phyloP scores from a whole-genome alignment of 2,329 filamentous ascomycete species.

The Drechslerella stenobrocha region DNA sequence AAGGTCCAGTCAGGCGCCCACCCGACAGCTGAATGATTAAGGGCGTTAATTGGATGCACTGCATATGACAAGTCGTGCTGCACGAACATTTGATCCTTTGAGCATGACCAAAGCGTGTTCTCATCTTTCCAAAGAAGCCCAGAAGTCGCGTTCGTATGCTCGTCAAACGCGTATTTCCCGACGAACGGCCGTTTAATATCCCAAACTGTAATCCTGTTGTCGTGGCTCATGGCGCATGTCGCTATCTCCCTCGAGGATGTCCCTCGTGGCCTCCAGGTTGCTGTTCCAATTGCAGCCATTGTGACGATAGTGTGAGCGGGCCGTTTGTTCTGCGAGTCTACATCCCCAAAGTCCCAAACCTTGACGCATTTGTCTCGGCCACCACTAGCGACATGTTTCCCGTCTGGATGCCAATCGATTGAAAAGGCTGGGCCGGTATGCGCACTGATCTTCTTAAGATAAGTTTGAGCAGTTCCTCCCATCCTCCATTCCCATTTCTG shows the following conservation, averaged over 20 bases:
- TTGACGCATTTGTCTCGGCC: slow-evolving; percentile 64
- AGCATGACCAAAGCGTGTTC: slow-evolving; percentile 69
- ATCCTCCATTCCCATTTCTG: slow-evolving; percentile 48
- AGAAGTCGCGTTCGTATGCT: slow-evolving; percentile 64
- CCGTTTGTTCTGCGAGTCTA: slow-evolving; percentile 66
- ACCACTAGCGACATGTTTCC: slow-evolving; percentile 67
- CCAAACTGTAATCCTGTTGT: slow-evolving; percentile 67
- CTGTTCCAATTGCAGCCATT: slow-evolving; percentile 64
- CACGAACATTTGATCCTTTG: slow-evolving; percentile 65
- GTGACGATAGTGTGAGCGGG: slow-evolving; percentile 66
- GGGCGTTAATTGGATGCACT: slow-evolving; percentile 66
- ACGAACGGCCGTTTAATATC: slow-evolving; percentile 69
- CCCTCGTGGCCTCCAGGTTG: slow-evolving; percentile 64
- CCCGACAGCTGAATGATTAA: slow-evolving; percentile 65
- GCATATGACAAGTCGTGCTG: slow-evolving; percentile 70
- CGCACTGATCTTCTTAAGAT: slow-evolving; percentile 50
- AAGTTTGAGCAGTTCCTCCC: slow-evolving; percentile 24
- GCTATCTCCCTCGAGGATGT: slow-evolving; percentile 61
- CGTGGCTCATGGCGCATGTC: slow-evolving; percentile 61
- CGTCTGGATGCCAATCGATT: slow-evolving; percentile 67
- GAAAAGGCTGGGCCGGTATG: slow-evolving; percentile 52
- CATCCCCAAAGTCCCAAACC: slow-evolving; percentile 67
- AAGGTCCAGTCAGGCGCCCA: slow-evolving; percentile 54
- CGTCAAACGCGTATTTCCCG: slow-evolving; percentile 68
- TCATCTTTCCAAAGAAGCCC: slow-evolving; percentile 67